These are phyloP conservation scores for Leccinum disarticulatum DNA, from an alignment of 768 basidiomycete genomes.

Conservation along the genomic window DNA sequence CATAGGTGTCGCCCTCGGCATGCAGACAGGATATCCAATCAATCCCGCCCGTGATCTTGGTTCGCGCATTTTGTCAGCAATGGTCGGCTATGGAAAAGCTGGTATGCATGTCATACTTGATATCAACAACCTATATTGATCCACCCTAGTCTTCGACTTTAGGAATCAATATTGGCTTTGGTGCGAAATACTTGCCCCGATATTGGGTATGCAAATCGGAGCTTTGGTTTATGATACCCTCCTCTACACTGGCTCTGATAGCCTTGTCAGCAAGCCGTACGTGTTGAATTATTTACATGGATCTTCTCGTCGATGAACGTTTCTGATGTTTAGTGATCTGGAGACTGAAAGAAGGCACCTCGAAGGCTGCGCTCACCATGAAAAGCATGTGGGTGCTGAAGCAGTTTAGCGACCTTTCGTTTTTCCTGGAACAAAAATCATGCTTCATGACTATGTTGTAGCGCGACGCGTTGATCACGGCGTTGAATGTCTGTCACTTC, in stretches of 20 bases:
- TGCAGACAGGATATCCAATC: conserved; percentile 64
- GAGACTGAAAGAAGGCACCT: conserved; percentile 18
- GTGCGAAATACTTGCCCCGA: conserved; percentile 60
- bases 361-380: conserved; percentile 5
- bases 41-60: conserved; percentile 77
- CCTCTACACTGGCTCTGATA: conserved; percentile 56
- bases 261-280: conserved; percentile 53
- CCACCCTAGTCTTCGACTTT: conserved; percentile 32
- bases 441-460: not conserved
- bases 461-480: not conserved
- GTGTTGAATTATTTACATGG: not conserved
- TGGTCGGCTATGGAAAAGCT: conserved; percentile 63
- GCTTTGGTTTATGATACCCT: conserved; percentile 57
- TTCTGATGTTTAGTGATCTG: conserved; percentile 8
- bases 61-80: conserved; percentile 63
- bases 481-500: not conserved
- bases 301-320: not conserved
- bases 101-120: conserved; percentile 37
- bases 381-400: not conserved
- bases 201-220: conserved; percentile 57
- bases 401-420: conserved; percentile 10
- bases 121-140: not conserved
- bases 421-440: not conserved
- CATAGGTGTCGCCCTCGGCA: conserved; percentile 57
- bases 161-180: conserved; percentile 72